These are phyloP conservation scores for Podila horticola DNA, from an alignment of 192 early-diverging fungal species.

Conservation along the genomic window DNA sequence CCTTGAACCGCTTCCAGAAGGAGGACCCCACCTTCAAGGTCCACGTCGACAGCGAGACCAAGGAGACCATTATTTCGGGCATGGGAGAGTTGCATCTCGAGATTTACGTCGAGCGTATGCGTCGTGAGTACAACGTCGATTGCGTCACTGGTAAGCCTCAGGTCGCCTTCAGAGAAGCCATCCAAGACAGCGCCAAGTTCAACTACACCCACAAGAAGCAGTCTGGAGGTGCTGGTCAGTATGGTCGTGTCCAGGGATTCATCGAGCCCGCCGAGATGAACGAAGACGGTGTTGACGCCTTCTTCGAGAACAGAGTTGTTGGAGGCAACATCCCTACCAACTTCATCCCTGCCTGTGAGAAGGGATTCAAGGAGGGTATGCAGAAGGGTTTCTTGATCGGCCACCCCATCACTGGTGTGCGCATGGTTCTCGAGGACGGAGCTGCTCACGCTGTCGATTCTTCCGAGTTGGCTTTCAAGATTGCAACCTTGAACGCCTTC, in stretches of 20 bases:
- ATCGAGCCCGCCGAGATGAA: conserved; percentile 85
- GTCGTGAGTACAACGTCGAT: conserved; percentile 96
- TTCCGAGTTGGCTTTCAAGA: conserved; percentile 94
- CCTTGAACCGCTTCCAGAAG: conserved; percentile 83
- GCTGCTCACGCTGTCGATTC: conserved; percentile 94
- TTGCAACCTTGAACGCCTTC: conserved; percentile 89
- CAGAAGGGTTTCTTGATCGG: conserved; percentile 94
- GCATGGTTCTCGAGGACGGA: conserved; percentile 94
- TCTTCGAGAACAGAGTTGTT: conserved; percentile 87
- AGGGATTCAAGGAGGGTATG: conserved; percentile 92
- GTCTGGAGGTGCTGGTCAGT: conserved; percentile 96
- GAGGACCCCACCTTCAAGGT: conserved; percentile 91
- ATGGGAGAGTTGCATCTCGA: conserved; percentile 92
- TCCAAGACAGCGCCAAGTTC: conserved; percentile 78
- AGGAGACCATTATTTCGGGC: conserved; percentile 89
- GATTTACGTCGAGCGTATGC: conserved; percentile 98
- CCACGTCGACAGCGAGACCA: conserved; percentile 80
- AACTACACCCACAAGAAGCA: conserved; percentile 99
- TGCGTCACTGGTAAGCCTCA: conserved; percentile 96
- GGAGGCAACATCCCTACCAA: conserved; percentile 95
- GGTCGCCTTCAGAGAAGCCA: conserved; percentile 97
- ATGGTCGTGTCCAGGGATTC: conserved; percentile 88
- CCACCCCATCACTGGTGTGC: conserved; percentile 85
- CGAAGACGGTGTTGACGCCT: conserved; percentile 70
- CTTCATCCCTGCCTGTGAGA: conserved; percentile 95